Conservation (phyloP, 306 rosid species). For the Acacia acuminata region DNA sequence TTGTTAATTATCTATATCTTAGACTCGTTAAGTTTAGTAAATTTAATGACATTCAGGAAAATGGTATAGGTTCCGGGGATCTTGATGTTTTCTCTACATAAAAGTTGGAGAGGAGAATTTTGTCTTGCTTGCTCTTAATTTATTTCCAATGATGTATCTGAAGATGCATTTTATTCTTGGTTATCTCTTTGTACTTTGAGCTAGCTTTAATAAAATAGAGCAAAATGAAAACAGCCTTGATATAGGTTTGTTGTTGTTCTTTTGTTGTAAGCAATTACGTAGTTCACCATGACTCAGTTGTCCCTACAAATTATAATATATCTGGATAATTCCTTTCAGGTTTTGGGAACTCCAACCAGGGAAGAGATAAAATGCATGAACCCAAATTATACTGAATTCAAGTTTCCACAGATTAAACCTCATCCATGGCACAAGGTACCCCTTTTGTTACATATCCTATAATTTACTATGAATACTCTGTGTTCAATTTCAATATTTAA, state of each 20-base stretch:
- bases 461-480: neutral
- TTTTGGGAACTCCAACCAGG: constrained; percentile 97
- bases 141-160: constrained; percentile 23
- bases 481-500: constrained; percentile 8
- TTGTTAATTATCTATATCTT: constrained; percentile 10
- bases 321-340: constrained; percentile 48
- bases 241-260: constrained; percentile 15
- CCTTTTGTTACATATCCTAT: neutral
- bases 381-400: constrained; percentile 95
- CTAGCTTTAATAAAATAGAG: neutral
- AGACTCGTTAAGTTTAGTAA: neutral
- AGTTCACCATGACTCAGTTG: constrained; percentile 5
- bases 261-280: neutral
- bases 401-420: constrained; percentile 99
- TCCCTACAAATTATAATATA: neutral
- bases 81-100: constrained; percentile 5
- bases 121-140: constrained; percentile 11
- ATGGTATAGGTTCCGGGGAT: neutral
- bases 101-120: constrained; percentile 18
- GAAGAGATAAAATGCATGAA: constrained; percentile 99
- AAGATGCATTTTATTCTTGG: constrained; percentile 6
- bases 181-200: constrained; percentile 25
- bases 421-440: constrained; percentile 98
- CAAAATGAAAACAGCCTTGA: neutral
- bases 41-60: constrained; percentile 19